Base-by-base conservation (phyloP, 78 protist species). In the Dictyostelium intermedium region DNA sequence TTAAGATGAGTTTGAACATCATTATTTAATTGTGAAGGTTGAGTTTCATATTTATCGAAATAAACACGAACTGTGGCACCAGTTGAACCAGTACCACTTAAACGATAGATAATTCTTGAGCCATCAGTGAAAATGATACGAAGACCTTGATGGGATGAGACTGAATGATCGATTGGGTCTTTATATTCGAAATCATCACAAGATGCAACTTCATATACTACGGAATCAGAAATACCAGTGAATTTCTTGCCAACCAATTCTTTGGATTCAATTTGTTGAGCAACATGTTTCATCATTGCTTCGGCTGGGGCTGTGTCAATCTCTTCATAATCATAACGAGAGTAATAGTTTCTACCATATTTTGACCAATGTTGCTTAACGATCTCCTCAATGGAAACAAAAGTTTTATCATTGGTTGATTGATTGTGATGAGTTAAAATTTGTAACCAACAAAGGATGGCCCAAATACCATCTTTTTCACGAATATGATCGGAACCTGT, bases 391-490 rank as follows among this genome's bases (percentile, higher is more conserved):
- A 98, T 96, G n/a, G 96, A 43, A 14, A 97, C 96, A 20, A 97
- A 86, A 37, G 56, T 76, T 27, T 70, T 43, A 11, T 20, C 14
- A 4, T 56, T 56, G 45, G 91, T 23, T 32, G 69, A 32, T 74
- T 73, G 81, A 47, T 80, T 86, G 70, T 91, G 86, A 25, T 27
- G 61, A 41, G 97, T 92, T 30, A 98, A 74, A 34, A 98, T 91
- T 63, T 86, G 74, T 41, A 98, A 85, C 99, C 99, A 98, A 72
- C 95, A 91, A 50, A 97, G 74, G 23, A 96, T 92, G 3, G 99
- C 98, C 99, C 99, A 98, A 50, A 98, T 13, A 30, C 99, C 99
- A 83, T 99, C 99, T 93, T 99, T 99, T 97, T 99, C 99, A 69
- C 99, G 96, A 50, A 98, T 85, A 97, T 98, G 99, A 83, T 96